Conservation (phyloP, 768 basidiomycete genomes). For the Russula sp. region DNA sequence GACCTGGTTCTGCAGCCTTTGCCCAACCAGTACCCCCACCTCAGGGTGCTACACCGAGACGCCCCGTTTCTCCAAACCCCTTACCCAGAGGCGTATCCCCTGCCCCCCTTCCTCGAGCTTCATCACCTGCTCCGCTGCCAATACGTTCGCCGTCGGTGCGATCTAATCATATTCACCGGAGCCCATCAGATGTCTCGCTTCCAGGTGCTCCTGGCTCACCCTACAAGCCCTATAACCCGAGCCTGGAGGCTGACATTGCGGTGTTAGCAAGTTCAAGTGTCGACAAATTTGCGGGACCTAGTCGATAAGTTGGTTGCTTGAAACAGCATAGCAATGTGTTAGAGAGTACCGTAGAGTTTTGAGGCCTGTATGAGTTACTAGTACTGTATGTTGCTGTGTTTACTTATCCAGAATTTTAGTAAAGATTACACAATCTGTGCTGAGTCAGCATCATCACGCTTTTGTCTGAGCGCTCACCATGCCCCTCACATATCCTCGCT, state of each 20-base stretch:
- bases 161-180: conserved; percentile 8
- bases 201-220: conserved; percentile 27
- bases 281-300: conserved; percentile 7
- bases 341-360: too few species aligned
- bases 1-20: conserved; percentile 15
- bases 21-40: conserved; percentile 7
- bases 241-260: conserved; percentile 25
- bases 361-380: too few species aligned
- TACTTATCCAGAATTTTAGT: too few species aligned
- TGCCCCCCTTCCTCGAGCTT: conserved; percentile 21
- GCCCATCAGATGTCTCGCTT: conserved; percentile 21
- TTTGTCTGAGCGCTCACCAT: conserved; percentile 17
- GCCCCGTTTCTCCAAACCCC: conserved; percentile 19
- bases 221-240: conserved; percentile 27
- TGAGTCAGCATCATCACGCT: background rate
- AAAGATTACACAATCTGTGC: conserved; percentile 7
- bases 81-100: conserved; percentile 22
- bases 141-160: conserved; percentile 25
- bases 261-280: conserved; percentile 23
- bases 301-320: background rate
- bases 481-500: conserved; percentile 29
- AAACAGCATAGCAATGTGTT: too few species aligned
- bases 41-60: conserved; percentile 14
- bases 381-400: too few species aligned
- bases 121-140: conserved; percentile 22